Conservation (phyloP, 108 stramenopile genomes). For the Fistulifera solaris region DNA sequence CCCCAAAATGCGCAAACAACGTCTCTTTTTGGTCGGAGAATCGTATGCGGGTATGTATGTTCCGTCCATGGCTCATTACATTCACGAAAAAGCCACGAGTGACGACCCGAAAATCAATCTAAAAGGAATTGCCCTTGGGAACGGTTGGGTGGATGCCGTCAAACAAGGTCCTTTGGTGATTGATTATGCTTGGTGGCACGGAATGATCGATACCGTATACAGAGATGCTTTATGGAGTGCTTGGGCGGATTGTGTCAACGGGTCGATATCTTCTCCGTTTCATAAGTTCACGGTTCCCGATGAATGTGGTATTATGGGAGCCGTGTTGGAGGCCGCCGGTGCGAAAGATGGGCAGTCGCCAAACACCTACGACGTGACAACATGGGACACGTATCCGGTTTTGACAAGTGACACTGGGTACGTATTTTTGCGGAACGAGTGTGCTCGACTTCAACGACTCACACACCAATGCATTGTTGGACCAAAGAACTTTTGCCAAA, state of each 20-base stretch:
- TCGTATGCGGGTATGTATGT: slow-evolving; percentile 74
- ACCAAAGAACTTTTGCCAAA: slow-evolving; percentile 4
- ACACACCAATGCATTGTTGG: no score
- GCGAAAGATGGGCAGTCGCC: slow-evolving; percentile 12
- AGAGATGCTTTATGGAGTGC: slow-evolving; percentile 25
- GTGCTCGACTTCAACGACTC: slow-evolving; percentile 8
- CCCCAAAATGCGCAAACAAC: slow-evolving; percentile 23
- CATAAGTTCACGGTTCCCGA: slow-evolving; percentile 56
- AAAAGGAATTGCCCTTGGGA: slow-evolving; percentile 47
- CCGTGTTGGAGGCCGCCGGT: slow-evolving; percentile 47
- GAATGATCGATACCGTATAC: slow-evolving; percentile 55
- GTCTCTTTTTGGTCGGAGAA: slow-evolving; percentile 68
- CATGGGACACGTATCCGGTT: slow-evolving; percentile 40
- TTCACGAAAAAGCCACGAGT: slow-evolving; percentile 24
- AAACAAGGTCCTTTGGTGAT: slow-evolving; percentile 57
- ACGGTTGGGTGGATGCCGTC: slow-evolving; percentile 60
- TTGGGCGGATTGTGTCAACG: slow-evolving; percentile 41
- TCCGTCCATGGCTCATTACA: slow-evolving; percentile 57
- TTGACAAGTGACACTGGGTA: slow-evolving; percentile 2
- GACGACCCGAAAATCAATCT: slow-evolving; percentile 21
- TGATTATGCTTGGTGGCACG: slow-evolving; percentile 71
- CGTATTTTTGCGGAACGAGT: slow-evolving; percentile 14
- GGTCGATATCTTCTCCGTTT: slow-evolving; percentile 25
- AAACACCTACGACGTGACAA: slow-evolving; percentile 59
- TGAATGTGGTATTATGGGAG: slow-evolving; percentile 54